Conservation (phyloP, 2,329 filamentous ascomycete species). For the Knufia petricola region DNA sequence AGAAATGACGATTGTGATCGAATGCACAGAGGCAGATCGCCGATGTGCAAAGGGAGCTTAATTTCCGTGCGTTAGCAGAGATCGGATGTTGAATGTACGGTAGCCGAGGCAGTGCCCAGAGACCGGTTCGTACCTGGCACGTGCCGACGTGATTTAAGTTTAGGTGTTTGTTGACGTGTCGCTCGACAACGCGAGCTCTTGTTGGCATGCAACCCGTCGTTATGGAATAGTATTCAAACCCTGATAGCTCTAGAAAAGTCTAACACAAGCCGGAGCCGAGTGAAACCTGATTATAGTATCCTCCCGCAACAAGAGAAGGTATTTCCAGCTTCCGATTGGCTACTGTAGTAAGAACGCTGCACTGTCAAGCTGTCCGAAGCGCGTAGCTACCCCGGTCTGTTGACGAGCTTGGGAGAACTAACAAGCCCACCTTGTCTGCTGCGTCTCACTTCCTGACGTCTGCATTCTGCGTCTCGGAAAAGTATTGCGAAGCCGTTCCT, state of each 20-base stretch:
- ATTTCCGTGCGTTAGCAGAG: neutral
- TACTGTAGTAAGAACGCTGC: neutral
- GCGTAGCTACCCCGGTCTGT: neutral
- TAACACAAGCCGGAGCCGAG: neutral
- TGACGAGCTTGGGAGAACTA: slow-evolving; percentile 1
- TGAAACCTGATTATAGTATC: neutral
- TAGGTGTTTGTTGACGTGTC: neutral
- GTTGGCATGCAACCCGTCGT: neutral
- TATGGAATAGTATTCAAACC: neutral
- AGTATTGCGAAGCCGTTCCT: neutral
- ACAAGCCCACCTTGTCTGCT: neutral
- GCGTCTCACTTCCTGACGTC: neutral
- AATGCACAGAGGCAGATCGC: too few species aligned
- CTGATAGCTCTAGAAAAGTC: neutral
- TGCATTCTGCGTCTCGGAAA: neutral
- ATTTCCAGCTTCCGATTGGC: slow-evolving; percentile 4
- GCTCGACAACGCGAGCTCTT: slow-evolving; percentile 3
- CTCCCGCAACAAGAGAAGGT: neutral
- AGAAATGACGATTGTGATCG: neutral
- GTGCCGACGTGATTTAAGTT: slow-evolving; percentile 3
- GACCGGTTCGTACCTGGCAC: neutral
- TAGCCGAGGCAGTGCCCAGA: too few species aligned
- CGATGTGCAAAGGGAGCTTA: neutral
- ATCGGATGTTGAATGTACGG: neutral
- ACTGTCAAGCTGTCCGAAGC: neutral